A percentile compares a stretch with the other conserved stretches of the same genome.
Conservation (phyloP, 2,329 filamentous ascomycete genomes). For the Fusarium pseudoanthophilum region DNA sequence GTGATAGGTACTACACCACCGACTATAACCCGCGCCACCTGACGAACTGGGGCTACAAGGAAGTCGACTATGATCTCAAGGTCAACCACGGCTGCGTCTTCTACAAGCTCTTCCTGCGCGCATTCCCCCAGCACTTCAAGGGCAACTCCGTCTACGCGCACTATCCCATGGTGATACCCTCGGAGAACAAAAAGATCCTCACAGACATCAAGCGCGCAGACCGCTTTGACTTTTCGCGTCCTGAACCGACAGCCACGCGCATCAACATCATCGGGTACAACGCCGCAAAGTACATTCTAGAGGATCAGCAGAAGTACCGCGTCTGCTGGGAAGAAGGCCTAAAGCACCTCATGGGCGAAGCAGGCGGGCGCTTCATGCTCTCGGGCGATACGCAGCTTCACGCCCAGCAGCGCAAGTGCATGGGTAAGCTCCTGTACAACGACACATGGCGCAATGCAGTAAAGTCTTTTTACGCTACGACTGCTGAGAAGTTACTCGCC, state of each 20-base stretch:
- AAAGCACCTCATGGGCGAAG: conserved; percentile 68
- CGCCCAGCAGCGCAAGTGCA: conserved; percentile 61
- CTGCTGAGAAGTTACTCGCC: conserved; percentile 68
- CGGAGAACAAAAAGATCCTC: conserved; percentile 78
- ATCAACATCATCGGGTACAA: conserved; percentile 70
- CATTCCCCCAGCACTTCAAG: conserved; percentile 84
- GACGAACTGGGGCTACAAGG: conserved; percentile 86
- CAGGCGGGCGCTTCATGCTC: conserved; percentile 66
- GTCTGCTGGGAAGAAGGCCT: conserved; percentile 73
- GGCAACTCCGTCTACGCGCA: conserved; percentile 83
- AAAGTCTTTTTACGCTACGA: conserved; percentile 73
- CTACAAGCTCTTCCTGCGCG: conserved; percentile 83
- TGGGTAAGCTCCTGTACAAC: conserved; percentile 68
- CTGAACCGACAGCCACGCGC: conserved; percentile 60
- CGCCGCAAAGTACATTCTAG: conserved; percentile 70
- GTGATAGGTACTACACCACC: conserved; percentile 81
- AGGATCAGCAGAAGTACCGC: conserved; percentile 70
- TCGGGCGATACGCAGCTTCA: conserved; percentile 62
- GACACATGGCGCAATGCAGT: conserved; percentile 71
- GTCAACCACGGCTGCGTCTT: conserved; percentile 85
- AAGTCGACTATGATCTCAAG: conserved; percentile 76
- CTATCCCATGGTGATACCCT: conserved; percentile 77
- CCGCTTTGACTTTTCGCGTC: conserved; percentile 76
- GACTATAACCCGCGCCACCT: conserved; percentile 79
- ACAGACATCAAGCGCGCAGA: conserved; percentile 73